Evolutionary conservation across 371 early-diverging fungal species (phyloP), one percentile per base, ranked within the genome.

Genomic region (Mortierella sp.): DNA sequence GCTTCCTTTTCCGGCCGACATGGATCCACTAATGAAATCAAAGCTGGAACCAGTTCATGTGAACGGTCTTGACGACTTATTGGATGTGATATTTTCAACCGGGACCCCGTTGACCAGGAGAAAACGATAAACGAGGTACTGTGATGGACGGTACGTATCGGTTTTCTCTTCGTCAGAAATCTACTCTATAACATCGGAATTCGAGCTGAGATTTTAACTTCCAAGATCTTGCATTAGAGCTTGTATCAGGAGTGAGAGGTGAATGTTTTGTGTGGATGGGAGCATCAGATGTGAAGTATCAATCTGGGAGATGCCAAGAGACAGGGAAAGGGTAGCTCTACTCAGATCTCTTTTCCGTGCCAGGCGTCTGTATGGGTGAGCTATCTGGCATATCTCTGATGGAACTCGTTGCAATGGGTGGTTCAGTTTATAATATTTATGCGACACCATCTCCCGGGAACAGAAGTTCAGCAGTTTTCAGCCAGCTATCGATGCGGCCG

Each of bases 301-400:
- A 11, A 43, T 68, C n/a, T 68, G 62, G 69, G n/a, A n/a, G 44
- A 68, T n/a, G 48, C 62, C n/a, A 57, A 62, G 25, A 62, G n/a
- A n/a, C n/a, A 62, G 1, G 62, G 69, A 14, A 68, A 57, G 58
- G 15, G 48, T n/a, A 45, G 56, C 1, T 62, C n/a, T n/a, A n/a
- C 62, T 15, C 45, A 62, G 9, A 9, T 37, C 37, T 5, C 55
- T 68, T 14, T 21, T 19, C 18, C 21, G 53, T 18, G 57, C 29
- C 2, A 56, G 50, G 23, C 50, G 50, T n/a, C n/a, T n/a, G n/a
- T n/a, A 14, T 12, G 16, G 23, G n/a, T 43, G 26, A 29, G 23
- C 29, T 28, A 16, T 4, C 21, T 7, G 5, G 56, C 69, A 1
- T 4, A 2, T 15, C 16, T 68, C 7, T 62, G 57, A 68, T 44